phyloP scores from a whole-genome alignment of 2,329 filamentous ascomycete genomes.

The Neonectria coccinea region DNA sequence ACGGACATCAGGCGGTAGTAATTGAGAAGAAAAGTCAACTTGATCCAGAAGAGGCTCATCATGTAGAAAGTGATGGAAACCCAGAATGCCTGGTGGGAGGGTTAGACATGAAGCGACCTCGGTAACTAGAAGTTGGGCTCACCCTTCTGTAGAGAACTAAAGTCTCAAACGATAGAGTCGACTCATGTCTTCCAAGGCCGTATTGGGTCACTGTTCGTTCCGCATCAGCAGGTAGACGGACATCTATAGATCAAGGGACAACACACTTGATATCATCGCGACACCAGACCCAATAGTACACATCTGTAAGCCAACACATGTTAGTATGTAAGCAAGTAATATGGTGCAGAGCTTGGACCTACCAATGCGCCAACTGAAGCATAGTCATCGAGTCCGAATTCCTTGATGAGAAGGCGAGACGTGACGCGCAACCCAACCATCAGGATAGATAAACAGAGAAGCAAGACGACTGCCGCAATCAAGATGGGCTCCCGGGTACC shows the following conservation, averaged over 20 bases:
- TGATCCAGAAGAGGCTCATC: conserved; percentile 17
- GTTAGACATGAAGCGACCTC: background rate
- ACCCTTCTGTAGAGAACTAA: conserved; percentile 21
- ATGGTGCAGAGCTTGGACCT: background rate
- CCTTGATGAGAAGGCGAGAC: conserved; percentile 19
- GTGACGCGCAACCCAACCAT: conserved; percentile 27
- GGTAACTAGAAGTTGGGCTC: background rate
- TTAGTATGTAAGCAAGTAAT: background rate
- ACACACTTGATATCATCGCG: conserved; percentile 27
- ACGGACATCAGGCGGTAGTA: conserved; percentile 33
- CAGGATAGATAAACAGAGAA: conserved; percentile 1
- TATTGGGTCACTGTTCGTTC: conserved; percentile 33
- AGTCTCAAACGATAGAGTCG: conserved; percentile 7
- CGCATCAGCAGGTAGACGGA: background rate
- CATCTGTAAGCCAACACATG: conserved; percentile 2
- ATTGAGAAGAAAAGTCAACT: conserved; percentile 35
- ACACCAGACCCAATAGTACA: conserved; percentile 26
- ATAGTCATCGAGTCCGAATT: conserved; percentile 28
- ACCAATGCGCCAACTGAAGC: conserved; percentile 28
- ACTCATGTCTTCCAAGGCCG: conserved; percentile 24
- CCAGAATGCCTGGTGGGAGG: conserved; percentile 20
- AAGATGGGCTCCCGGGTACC: conserved; percentile 5
- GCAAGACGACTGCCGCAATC: conserved; percentile 12
- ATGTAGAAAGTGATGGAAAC: conserved; percentile 26
- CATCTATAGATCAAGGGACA: background rate